These are phyloP conservation scores for Linderniella brevidens DNA, from an alignment of 257 asterid species.

Conservation along the genomic window DNA sequence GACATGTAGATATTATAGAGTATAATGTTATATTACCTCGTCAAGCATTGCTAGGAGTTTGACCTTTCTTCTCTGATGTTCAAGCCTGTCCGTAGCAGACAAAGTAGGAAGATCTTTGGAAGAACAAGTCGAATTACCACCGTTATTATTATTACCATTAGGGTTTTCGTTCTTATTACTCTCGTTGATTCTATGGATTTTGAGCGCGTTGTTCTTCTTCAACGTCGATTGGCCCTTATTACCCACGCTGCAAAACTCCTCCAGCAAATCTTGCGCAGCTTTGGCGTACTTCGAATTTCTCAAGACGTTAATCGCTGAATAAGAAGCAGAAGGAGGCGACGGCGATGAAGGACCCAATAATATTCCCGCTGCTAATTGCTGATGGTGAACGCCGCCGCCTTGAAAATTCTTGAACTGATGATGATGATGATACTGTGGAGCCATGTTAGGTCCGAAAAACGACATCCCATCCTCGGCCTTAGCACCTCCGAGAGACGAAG, in stretches of 20 bases:
- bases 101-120: constrained; percentile 45
- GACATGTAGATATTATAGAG: constrained; percentile 5
- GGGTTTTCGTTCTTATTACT: constrained; percentile 30
- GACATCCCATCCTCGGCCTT: constrained; percentile 65
- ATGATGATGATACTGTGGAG: constrained; percentile 13
- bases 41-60: constrained; percentile 94
- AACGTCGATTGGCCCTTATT: constrained; percentile 70
- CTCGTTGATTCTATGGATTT: too few species aligned
- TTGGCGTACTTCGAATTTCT: constrained; percentile 62
- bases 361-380: constrained; percentile 13
- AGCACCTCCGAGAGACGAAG: constrained; percentile 60
- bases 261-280: constrained; percentile 73
- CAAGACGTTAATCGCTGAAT: constrained; percentile 40
- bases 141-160: constrained; percentile 17
- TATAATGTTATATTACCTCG: constrained; percentile 46
- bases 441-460: constrained; percentile 45
- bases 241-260: constrained; percentile 90
- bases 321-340: constrained; percentile 26
- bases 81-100: constrained; percentile 76
- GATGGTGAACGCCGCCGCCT: constrained; percentile 10
- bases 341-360: constrained; percentile 22
- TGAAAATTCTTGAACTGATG: constrained; percentile 28
- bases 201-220: constrained; percentile 35
- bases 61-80: constrained; percentile 95
- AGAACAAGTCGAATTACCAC: constrained; percentile 28